Evolutionary conservation across 2,329 filamentous ascomycete species (phyloP).

Genomic region (Cladophialophora carrionii): DNA sequence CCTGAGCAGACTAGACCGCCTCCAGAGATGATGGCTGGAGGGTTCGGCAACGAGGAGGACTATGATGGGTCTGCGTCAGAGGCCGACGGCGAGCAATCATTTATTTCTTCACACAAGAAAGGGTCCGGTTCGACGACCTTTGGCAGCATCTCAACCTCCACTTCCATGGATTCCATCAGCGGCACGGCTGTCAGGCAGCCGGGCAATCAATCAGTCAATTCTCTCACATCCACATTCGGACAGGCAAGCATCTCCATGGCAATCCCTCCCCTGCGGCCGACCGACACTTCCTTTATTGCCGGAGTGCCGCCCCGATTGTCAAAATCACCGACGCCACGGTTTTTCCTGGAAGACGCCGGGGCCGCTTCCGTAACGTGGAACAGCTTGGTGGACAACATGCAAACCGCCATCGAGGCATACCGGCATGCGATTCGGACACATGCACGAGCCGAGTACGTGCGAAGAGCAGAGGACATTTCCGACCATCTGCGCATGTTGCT

Average conservation of each 20-base stretch:
- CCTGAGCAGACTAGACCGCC: slow-evolving; percentile 89
- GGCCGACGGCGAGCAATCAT: slow-evolving; percentile 74
- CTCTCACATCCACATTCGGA: slow-evolving; percentile 23
- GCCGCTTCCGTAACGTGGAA: slow-evolving; percentile 85
- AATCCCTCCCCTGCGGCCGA: slow-evolving; percentile 51
- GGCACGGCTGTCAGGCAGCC: slow-evolving; percentile 38
- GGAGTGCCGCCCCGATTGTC: slow-evolving; percentile 51
- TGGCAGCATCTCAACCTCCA: slow-evolving; percentile 78
- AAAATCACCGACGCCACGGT: slow-evolving; percentile 66
- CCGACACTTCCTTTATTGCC: slow-evolving; percentile 60
- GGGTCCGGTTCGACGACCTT: slow-evolving; percentile 68
- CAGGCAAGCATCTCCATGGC: slow-evolving; percentile 42
- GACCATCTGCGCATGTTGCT: slow-evolving; percentile 91
- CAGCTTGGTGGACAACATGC: slow-evolving; percentile 88
- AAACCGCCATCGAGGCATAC: slow-evolving; percentile 84
- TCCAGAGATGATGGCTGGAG: slow-evolving; percentile 85
- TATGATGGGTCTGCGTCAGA: slow-evolving; percentile 91
- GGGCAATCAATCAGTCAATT: slow-evolving; percentile 13
- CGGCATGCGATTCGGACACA: slow-evolving; percentile 83
- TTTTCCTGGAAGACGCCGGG: slow-evolving; percentile 88
- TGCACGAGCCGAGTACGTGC: slow-evolving; percentile 86
- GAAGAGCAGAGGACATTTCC: slow-evolving; percentile 94
- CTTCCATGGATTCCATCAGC: slow-evolving; percentile 80
- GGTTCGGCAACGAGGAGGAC: slow-evolving; percentile 80
- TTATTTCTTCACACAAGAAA: slow-evolving; percentile 69